A percentile compares a stretch with the other conserved stretches of the same genome.
Evolutionary conservation across 2,329 filamentous ascomycete genomes (phyloP).

Genomic region (Simplicillium sp.): DNA sequence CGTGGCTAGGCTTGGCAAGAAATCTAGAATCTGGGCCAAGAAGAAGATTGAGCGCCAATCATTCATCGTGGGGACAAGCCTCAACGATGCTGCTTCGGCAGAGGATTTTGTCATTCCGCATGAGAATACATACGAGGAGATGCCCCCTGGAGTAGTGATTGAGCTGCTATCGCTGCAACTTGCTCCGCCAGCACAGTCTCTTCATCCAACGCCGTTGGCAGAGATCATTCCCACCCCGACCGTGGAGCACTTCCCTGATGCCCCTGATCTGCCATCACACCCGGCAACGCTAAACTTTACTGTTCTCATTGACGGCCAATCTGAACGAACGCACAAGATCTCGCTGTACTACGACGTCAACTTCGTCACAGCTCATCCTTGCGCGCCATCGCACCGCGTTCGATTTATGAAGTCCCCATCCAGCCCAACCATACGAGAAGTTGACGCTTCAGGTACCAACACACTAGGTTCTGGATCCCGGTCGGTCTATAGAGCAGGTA

Average conservation of each 20-base stretch:
- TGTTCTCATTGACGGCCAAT: constrained; percentile 26
- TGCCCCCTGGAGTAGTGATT: constrained; percentile 37
- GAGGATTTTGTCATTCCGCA: constrained; percentile 55
- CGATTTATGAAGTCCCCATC: constrained; percentile 49
- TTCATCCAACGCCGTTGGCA: constrained; percentile 32
- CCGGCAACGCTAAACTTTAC: constrained; percentile 25
- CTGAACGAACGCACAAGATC: constrained; percentile 31
- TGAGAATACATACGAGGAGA: constrained; percentile 41
- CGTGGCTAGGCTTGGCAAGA: constrained; percentile 38
- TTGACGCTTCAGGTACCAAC: constrained; percentile 39
- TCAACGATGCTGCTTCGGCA: constrained; percentile 43
- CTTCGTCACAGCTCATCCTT: constrained; percentile 59
- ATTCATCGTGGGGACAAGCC: constrained; percentile 47
- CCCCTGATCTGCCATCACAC: constrained; percentile 22
- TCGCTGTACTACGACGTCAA: constrained; percentile 47
- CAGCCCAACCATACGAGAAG: constrained; percentile 49
- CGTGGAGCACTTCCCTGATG: constrained; percentile 21
- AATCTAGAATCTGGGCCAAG: constrained; percentile 54
- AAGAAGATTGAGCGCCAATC: constrained; percentile 49
- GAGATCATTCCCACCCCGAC: constrained; percentile 28
- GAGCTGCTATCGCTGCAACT: constrained; percentile 43
- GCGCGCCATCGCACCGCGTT: constrained; percentile 46
- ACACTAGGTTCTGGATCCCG: constrained; percentile 33
- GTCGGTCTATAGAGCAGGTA: constrained; percentile 39
- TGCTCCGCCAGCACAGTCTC: constrained; percentile 30